A percentile compares a stretch with the other conserved stretches of the same genome.
phyloP scores from a whole-genome alignment of 139 green algal genomes.

The Pseudopediastrum boryanum region DNA sequence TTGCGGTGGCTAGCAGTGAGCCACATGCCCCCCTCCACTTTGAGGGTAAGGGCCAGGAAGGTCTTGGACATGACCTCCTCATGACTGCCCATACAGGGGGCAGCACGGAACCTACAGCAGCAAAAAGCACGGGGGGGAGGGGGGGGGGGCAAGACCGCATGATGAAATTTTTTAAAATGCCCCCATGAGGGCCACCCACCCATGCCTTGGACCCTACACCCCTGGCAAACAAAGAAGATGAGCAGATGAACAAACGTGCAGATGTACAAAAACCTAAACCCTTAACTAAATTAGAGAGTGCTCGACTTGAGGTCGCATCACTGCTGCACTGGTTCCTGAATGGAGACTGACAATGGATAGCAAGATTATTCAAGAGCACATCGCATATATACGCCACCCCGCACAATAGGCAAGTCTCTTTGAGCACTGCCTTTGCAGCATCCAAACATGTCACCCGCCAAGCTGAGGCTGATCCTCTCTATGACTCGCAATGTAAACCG shows the following conservation, averaged over 20 bases:
- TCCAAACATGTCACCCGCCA: too few relatives aligned
- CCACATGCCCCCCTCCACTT: slow-evolving; percentile 27
- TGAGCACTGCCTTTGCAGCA: too few relatives aligned
- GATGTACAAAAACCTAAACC: too few relatives aligned
- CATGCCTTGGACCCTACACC: not conserved
- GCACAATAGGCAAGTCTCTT: too few relatives aligned
- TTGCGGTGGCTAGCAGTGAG: not conserved
- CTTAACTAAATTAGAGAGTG: too few relatives aligned
- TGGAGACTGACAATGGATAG: too few relatives aligned
- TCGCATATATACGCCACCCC: too few relatives aligned
- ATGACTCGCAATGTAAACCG: too few relatives aligned
- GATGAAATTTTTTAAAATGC: not conserved
- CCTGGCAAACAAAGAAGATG: not conserved
- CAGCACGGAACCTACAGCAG: not conserved
- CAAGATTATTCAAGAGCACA: too few relatives aligned
- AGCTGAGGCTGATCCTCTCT: too few relatives aligned
- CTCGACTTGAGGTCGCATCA: too few relatives aligned
- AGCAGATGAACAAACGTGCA: not conserved
- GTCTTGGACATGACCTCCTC: slow-evolving; percentile 6
- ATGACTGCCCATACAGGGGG: slow-evolving; percentile 11
- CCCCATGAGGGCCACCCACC: not conserved
- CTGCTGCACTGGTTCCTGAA: too few relatives aligned
- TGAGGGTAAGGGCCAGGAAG: slow-evolving; percentile 25
- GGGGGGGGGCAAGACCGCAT: not conserved
- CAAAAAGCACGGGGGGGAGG: not conserved